These are phyloP conservation scores for Lecanicillium sp. DNA, from an alignment of 2,329 filamentous ascomycete genomes.

Conservation along the genomic window DNA sequence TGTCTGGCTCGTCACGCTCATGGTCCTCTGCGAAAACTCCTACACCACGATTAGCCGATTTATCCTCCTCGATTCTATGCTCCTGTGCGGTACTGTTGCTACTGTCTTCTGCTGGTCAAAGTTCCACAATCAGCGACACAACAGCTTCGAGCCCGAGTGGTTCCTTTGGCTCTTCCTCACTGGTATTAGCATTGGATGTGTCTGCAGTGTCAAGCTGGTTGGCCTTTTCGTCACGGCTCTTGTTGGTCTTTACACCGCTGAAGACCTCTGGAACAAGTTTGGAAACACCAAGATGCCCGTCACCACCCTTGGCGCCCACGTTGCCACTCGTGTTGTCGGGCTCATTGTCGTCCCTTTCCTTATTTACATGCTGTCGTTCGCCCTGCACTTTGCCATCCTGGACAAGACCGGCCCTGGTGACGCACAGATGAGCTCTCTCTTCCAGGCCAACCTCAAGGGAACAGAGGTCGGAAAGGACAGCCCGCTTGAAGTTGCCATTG, in stretches of 20 bases:
- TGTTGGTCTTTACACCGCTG: slow-evolving; percentile 89
- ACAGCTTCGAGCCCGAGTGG: slow-evolving; percentile 88
- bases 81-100: slow-evolving; percentile 96
- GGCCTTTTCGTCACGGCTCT: slow-evolving; percentile 92
- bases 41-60: slow-evolving; percentile 99
- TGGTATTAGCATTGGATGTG: slow-evolving; percentile 91
- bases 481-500: slow-evolving; percentile 82
- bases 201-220: slow-evolving; percentile 98
- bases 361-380: slow-evolving; percentile 95
- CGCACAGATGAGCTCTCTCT: slow-evolving; percentile 99
- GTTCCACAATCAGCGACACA: slow-evolving; percentile 81
- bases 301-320: slow-evolving; percentile 64
- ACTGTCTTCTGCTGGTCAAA: slow-evolving; percentile 96
- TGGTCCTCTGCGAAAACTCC: slow-evolving; percentile 98
- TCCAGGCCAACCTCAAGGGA: slow-evolving; percentile 92
- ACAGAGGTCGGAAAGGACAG: slow-evolving; percentile 93
- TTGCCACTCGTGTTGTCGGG: slow-evolving; percentile 72
- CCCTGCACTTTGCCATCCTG: slow-evolving; percentile 86
- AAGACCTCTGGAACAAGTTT: slow-evolving; percentile 98
- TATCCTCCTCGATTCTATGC: slow-evolving; percentile 96
- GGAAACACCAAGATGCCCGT: slow-evolving; percentile 87
- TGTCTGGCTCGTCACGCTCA: slow-evolving; percentile 91
- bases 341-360: slow-evolving; percentile 83
- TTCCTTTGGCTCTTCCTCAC: slow-evolving; percentile 91
- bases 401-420: slow-evolving; percentile 92